Base-by-base conservation (phyloP, 345 rosid species). In the Acer yangbiense region DNA sequence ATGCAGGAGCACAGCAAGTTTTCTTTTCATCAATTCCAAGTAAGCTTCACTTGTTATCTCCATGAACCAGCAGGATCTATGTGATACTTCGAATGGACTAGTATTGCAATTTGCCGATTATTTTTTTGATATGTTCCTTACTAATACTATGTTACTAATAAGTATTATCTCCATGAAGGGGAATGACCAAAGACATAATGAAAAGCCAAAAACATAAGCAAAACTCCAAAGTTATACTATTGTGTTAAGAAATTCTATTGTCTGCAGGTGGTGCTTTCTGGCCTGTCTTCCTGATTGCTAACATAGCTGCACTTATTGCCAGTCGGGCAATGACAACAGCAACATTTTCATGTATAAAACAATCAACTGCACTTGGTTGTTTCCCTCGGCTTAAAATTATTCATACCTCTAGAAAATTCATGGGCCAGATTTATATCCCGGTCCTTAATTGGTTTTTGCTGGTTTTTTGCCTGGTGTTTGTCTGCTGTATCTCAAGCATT, bases 401-500 rank as follows among this genome's bases (percentile, higher is more conserved):
- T 76, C 99, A 97, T 79, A 97, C 99, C 23, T 97, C 98, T 72
- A 94, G 98, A 77, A 97, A 97, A 79, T 97, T 94, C 86, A 97
- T 97, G 97, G 99, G 99, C 58, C 98, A 97, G 87, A 94, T 97
- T 54, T 97, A 97, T 83, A 97, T 97, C 86, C 99, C 99, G n/a
- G 98, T 95, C 82, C 82, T 97, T 65, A 97, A 97, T 85, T 97
- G 99, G 99, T 97, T 97, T 87, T 81, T 97, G 89, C 91, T 97
- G 83, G 98, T 83, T 46, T 88, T 88, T 68, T 92, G 97, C 83
- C 76, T 94, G 89, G 86, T 90, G 79, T 82, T 93, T 20, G 92
- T 97, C 84, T 90, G 91, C 88, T 84, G 92, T 68, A 90, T 93
- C 79, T 83, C 98, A 79, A 91, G 94, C 90, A 87, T 88, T 72